Evolutionary conservation across 129 eudicot species (phyloP), one percentile per base, ranked within the genome.

Genomic region (Centaurea solstitialis): DNA sequence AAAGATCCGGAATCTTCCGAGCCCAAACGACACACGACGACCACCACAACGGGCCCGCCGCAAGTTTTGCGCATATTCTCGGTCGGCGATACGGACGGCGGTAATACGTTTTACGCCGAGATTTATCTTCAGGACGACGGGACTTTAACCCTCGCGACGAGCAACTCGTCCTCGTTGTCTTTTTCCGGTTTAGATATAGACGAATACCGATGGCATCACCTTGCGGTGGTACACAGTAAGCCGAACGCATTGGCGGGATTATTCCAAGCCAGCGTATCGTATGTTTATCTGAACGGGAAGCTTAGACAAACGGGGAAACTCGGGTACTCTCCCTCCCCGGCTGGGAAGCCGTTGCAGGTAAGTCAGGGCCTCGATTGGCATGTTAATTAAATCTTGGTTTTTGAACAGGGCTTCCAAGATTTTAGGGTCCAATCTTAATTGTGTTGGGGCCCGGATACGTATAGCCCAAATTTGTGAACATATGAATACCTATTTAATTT

Each of bases 231-330:
- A 65, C 99, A 96, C 65, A 96, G 93, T 84, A 96, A 96, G 83
- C 99, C 98, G 57, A 93, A 91, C 87, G 97, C 99, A 38, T 85
- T 96, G 93, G 99, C 99, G 75, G 99, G 99, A 53, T 74, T 96
- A 9, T 96, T 96, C 68, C 99, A 96, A 88, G 91, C 99, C 74
- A 96, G 99, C 85, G 86, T 93, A 85, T 93, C 99, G 13, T 83
- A 91, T 68, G 91, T 96, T 3, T 96, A 96, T 83, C 84, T 96
- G 38, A 91, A 96, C 79, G 98, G 99, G 77, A 96, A 96, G 80
- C 89, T 96, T 68, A 89, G 89, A 70, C 93, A 93, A 83, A 96
- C 99, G 1, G 99, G 99, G 68, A 91, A 85, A 88, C 88, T 96
- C 68, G 99, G 99, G 47, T 96, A 96, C 87, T 91, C 99, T 40